A percentile compares a stretch with the other conserved stretches of the same genome.
Conservation (phyloP, 2,329 filamentous ascomycete species). For the Sclerotinia sclerotiorum region DNA sequence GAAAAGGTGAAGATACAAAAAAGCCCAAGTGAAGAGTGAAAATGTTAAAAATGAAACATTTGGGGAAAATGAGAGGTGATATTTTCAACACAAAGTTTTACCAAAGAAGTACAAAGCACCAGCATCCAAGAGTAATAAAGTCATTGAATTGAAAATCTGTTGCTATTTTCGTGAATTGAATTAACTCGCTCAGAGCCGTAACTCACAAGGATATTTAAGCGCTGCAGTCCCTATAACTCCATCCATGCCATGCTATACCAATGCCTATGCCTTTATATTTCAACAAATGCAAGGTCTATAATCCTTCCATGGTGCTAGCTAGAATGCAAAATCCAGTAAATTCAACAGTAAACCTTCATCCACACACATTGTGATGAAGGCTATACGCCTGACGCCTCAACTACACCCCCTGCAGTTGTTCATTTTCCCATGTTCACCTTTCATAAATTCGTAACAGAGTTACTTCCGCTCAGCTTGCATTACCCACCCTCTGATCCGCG, state of each 20-base stretch:
- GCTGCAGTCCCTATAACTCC: conserved; percentile 1
- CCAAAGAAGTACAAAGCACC: background rate
- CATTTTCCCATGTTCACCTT: conserved; percentile 16
- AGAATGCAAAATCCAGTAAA: conserved; percentile 2
- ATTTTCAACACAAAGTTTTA: background rate
- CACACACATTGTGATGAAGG: background rate
- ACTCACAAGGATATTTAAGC: conserved; percentile 11
- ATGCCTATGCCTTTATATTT: conserved; percentile 16
- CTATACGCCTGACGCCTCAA: conserved; percentile 16
- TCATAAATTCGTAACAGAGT: conserved; percentile 35
- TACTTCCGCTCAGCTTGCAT: conserved; percentile 24
- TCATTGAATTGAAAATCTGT: background rate
- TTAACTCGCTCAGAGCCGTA: conserved; percentile 1
- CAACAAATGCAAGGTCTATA: conserved; percentile 12
- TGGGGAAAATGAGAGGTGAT: background rate
- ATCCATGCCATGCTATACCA: conserved; percentile 8
- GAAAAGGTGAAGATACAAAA: conserved; percentile 4
- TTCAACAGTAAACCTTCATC: conserved; percentile 15
- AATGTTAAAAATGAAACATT: background rate
- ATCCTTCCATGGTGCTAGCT: conserved; percentile 12
- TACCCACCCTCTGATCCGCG: conserved; percentile 31
- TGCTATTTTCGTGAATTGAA: background rate
- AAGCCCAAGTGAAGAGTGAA: background rate
- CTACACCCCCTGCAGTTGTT: conserved; percentile 19
- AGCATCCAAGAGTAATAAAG: background rate